Conservation (phyloP, 2,329 filamentous ascomycete genomes). For the Alternaria postmessia region DNA sequence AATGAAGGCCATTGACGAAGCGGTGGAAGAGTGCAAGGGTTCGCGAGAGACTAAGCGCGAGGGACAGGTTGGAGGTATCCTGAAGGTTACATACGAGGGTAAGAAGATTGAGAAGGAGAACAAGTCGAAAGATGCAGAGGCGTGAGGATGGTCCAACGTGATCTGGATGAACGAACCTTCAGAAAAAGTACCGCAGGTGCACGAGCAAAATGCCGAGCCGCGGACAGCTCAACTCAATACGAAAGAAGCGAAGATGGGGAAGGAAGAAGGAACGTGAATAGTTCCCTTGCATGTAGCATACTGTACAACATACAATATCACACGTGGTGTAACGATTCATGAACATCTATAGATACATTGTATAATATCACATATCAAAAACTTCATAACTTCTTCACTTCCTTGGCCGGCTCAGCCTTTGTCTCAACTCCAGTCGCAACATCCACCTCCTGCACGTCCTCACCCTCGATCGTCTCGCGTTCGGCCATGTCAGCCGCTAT, state of each 20-base stretch:
- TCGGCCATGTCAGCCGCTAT: slow-evolving; percentile 12
- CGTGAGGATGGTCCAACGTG: neutral
- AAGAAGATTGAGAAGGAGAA: slow-evolving; percentile 28
- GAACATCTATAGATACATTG: slow-evolving; percentile 27
- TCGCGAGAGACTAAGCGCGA: slow-evolving; percentile 38
- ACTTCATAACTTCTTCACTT: slow-evolving; percentile 18
- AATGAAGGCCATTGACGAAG: slow-evolving; percentile 60
- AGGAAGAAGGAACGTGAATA: neutral
- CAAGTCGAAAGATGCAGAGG: slow-evolving; percentile 8
- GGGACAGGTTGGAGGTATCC: slow-evolving; percentile 39
- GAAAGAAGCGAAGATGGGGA: neutral
- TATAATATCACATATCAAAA: slow-evolving; percentile 19
- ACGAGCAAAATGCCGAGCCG: slow-evolving; percentile 1
- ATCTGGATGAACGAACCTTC: neutral
- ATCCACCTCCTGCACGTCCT: neutral
- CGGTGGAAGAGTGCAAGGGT: slow-evolving; percentile 51
- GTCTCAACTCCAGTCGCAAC: neutral
- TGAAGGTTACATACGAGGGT: slow-evolving; percentile 47
- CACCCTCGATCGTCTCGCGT: neutral
- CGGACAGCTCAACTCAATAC: neutral
- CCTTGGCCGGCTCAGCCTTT: neutral
- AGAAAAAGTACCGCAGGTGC: neutral
- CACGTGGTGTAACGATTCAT: slow-evolving; percentile 15
- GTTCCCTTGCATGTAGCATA: slow-evolving; percentile 2
- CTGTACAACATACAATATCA: slow-evolving; percentile 10